These are phyloP conservation scores for Colletotrichum tanaceti DNA, from an alignment of 2,329 filamentous ascomycete genomes.

Conservation along the genomic window DNA sequence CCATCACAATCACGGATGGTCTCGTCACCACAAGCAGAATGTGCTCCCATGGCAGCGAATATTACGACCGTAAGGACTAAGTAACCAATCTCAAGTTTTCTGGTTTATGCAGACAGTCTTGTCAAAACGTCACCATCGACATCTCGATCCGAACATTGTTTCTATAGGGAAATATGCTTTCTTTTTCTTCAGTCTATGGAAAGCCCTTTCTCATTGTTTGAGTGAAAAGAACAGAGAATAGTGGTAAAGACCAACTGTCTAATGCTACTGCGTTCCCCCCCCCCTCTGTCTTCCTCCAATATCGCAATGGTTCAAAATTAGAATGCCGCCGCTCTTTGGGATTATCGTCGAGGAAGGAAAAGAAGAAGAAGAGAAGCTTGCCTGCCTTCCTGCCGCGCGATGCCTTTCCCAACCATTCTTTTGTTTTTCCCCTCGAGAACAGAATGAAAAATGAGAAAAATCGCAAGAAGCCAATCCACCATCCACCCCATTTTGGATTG, in stretches of 20 bases:
- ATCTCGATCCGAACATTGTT: not conserved
- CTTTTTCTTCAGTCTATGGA: constrained; percentile 30
- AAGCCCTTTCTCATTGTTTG: constrained; percentile 17
- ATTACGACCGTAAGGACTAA: no score
- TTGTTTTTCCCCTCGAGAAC: constrained; percentile 11
- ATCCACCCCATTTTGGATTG: constrained; percentile 14
- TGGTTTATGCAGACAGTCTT: no score
- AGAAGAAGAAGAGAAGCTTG: constrained; percentile 18
- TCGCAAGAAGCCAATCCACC: constrained; percentile 24
- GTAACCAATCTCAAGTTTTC: no score
- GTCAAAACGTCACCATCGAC: no score
- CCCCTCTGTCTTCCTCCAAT: constrained; percentile 7
- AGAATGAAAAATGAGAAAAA: constrained; percentile 26
- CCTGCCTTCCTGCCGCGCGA: constrained; percentile 33
- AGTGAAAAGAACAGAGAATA: constrained; percentile 17
- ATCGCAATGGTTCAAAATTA: constrained; percentile 18
- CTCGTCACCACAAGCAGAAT: not conserved
- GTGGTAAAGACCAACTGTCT: constrained; percentile 30
- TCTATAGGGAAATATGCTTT: constrained; percentile 11
- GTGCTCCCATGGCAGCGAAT: no score
- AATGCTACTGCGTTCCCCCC: constrained; percentile 17
- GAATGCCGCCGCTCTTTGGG: constrained; percentile 22
- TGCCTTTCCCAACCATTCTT: constrained; percentile 35
- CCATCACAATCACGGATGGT: not conserved
- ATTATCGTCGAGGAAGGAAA: not conserved